Base-by-base conservation (phyloP, 208 protist genomes). In the Naegleria fowleri region DNA sequence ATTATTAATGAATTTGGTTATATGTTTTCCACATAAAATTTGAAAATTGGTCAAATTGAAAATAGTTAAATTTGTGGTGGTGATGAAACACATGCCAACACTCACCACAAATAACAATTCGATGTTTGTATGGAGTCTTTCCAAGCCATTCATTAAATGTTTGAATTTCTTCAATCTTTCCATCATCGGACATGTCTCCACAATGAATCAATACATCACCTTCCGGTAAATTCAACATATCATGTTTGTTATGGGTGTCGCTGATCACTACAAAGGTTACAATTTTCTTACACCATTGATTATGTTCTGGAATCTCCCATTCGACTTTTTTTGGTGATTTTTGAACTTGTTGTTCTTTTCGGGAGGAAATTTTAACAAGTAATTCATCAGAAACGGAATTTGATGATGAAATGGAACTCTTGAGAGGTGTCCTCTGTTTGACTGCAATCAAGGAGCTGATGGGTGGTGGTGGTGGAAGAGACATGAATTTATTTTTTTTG, bases 121-220 rank as follows among this genome's bases (percentile, higher is more conserved):
- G 93, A 58, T 93, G 79, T 52, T 93, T 90, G 86, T 93, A 92
- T 25, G 91, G 88, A 41, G 79, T 15, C 25, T 13, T 84, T 51
- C 84, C 79, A 16, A 93, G 9, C 38, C 90, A 93, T 48, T 92
- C 38, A 84, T 93, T 93, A 67, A 93, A 93, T 39, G 91, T 48
- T 48, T n/a, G 7, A 29, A 93, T n/a, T 40, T 93, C 86, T 6
- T 92, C 13, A 51, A n/a, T 0, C 22, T 4, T 41, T 36, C 92
- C 92, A 0, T 22, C n/a, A 51, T 93, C 33, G 40, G 91, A 92
- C 15, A 92, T 89, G 52, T 93, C 92, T 9, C 92, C 92, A 25
- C 75, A 87, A 90, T 93, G 92, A 55, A 93, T 92, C 6, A 93
- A 75, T 5, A 93, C 48, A 51, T 93, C 92, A 33, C 91, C 92